Evolutionary conservation across 1,284 basidiomycete genomes (phyloP).

Genomic region (Cryptococcus deneoformans): DNA sequence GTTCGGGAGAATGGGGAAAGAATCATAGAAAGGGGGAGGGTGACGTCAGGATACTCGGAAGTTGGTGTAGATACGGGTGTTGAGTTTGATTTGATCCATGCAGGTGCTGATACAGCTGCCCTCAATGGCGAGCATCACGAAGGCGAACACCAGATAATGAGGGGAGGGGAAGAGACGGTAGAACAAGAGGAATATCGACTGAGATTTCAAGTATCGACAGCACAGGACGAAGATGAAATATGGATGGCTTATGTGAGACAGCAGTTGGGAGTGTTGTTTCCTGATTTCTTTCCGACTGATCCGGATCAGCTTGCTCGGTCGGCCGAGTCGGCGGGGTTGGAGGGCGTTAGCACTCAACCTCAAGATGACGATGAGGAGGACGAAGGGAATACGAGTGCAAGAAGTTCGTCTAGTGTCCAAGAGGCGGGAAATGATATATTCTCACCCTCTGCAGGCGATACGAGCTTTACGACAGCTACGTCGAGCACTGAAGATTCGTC

Average conservation of each 20-base stretch:
- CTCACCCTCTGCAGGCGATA: background rate
- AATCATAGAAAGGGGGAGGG: too few species aligned
- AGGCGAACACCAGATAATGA: background rate
- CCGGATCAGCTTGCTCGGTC: background rate
- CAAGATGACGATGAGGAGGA: conserved; percentile 3
- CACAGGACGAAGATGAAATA: conserved; percentile 29
- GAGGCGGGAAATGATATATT: background rate
- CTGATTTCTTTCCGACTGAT: conserved; percentile 29
- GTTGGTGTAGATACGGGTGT: too few species aligned
- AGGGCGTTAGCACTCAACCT: background rate
- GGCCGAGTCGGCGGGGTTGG: background rate
- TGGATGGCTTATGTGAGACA: conserved; percentile 37
- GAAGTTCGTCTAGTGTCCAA: background rate
- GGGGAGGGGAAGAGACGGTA: background rate
- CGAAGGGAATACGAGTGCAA: background rate
- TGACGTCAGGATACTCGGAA: too few species aligned
- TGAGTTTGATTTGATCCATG: too few species aligned
- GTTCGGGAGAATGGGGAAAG: too few species aligned
- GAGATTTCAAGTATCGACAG: conserved; percentile 5
- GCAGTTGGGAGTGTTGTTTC: conserved; percentile 38
- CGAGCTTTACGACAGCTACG: background rate
- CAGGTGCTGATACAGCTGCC: background rate
- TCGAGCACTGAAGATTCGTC: conserved; percentile 1
- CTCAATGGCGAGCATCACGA: background rate
- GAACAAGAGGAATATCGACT: conserved; percentile 6